These are phyloP conservation scores for Cryptococcus deneoformans DNA, from an alignment of 1,284 basidiomycete species.

Conservation along the genomic window DNA sequence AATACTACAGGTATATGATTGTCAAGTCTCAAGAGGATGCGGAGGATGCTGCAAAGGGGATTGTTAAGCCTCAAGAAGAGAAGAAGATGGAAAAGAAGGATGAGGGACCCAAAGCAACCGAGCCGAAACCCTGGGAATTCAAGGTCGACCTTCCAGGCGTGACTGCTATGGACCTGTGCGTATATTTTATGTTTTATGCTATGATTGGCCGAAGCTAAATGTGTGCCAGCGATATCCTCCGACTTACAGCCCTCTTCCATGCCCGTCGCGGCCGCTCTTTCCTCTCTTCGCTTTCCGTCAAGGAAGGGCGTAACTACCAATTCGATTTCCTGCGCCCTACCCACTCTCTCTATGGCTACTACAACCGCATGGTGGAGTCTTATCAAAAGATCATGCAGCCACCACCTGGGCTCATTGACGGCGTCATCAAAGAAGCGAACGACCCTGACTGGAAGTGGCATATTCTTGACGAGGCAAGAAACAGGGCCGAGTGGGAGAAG, in stretches of 20 bases:
- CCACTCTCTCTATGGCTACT: slow-evolving; percentile 94
- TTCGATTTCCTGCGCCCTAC: slow-evolving; percentile 96
- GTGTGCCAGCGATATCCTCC: slow-evolving; percentile 68
- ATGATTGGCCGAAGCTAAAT: neutral
- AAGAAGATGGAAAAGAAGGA: slow-evolving; percentile 54
- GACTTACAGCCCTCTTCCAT: slow-evolving; percentile 92
- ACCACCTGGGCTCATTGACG: slow-evolving; percentile 66
- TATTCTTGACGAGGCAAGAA: slow-evolving; percentile 70
- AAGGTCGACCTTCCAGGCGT: slow-evolving; percentile 86
- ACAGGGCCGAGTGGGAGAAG: slow-evolving; percentile 85
- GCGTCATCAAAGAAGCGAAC: slow-evolving; percentile 61
- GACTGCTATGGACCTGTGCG: slow-evolving; percentile 84
- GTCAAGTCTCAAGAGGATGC: slow-evolving; percentile 63
- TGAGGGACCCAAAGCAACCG: slow-evolving; percentile 53
- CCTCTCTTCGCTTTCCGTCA: slow-evolving; percentile 75
- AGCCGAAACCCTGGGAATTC: slow-evolving; percentile 82
- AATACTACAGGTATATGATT: slow-evolving; percentile 89
- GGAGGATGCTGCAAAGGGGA: slow-evolving; percentile 57
- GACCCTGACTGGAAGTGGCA: slow-evolving; percentile 64
- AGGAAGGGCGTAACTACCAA: slow-evolving; percentile 93
- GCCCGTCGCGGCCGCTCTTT: slow-evolving; percentile 88
- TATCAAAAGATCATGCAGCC: slow-evolving; percentile 91
- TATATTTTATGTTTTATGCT: slow-evolving; percentile 18
- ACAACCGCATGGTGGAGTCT: slow-evolving; percentile 95
- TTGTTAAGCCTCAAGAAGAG: slow-evolving; percentile 16